phyloP scores from a whole-genome alignment of 2,329 filamentous ascomycete species.

The Ophiocordyceps sinensis region DNA sequence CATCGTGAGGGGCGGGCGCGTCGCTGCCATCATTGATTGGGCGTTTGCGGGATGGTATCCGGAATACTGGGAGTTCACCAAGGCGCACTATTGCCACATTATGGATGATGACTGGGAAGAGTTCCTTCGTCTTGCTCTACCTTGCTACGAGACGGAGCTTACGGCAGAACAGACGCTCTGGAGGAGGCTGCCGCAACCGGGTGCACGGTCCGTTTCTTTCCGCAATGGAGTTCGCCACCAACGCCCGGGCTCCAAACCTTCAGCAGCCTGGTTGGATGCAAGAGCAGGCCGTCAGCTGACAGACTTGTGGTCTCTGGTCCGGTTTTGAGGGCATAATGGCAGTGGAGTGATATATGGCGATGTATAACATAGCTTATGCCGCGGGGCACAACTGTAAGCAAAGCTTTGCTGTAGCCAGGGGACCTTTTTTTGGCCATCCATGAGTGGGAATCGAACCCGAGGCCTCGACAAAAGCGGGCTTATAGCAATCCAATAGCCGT shows the following conservation, averaged over 20 bases:
- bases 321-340: too few relatives aligned
- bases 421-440: too few relatives aligned
- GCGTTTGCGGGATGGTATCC: conserved; percentile 20
- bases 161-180: conserved; percentile 9
- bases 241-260: conserved; percentile 7
- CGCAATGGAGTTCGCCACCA: conserved; percentile 3
- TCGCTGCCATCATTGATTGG: conserved; percentile 17
- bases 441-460: too few relatives aligned
- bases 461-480: too few relatives aligned
- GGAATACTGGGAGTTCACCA: conserved; percentile 16
- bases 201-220: conserved; percentile 3
- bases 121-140: conserved; percentile 7
- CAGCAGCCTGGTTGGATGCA: conserved; percentile 8
- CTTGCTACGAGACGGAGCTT: conserved; percentile 11
- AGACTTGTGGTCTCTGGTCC: conserved; percentile 8
- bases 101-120: conserved; percentile 7
- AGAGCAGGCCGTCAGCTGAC: conserved; percentile 6
- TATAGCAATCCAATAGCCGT: too few relatives aligned
- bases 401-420: too few relatives aligned
- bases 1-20: conserved; percentile 10
- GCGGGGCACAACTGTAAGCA: too few relatives aligned
- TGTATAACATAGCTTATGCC: too few relatives aligned
- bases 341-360: too few relatives aligned
- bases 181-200: conserved; percentile 9
- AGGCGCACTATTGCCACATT: conserved; percentile 11